phyloP scores from a whole-genome alignment of 106 monocot species.

The Iris macrosiphon region DNA sequence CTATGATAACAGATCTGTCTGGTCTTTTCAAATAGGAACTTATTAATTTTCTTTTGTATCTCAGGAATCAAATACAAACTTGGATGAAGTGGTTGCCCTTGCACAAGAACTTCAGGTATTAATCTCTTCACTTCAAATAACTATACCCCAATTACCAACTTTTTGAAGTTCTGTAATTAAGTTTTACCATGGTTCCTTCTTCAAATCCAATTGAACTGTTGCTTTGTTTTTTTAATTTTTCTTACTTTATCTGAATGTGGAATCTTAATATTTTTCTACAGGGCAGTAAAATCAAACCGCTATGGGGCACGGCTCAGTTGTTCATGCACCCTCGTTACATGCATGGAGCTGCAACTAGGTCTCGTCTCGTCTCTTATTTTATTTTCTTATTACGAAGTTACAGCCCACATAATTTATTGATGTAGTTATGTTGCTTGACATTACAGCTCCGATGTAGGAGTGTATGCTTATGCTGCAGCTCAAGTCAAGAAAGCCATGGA shows the following conservation, averaged over 20 bases:
- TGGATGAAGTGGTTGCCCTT: slow-evolving; percentile 86
- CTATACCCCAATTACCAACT: too few species aligned
- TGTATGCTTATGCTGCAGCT: slow-evolving; percentile 97
- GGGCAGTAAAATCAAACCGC: slow-evolving; percentile 68
- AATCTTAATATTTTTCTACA: slow-evolving; percentile 14
- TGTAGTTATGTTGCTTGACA: background rate
- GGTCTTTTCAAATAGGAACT: too few species aligned
- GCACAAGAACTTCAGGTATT: slow-evolving; percentile 75
- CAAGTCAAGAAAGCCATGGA: slow-evolving; percentile 99
- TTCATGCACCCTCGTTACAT: slow-evolving; percentile 98
- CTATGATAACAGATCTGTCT: too few species aligned
- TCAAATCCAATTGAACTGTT: too few species aligned
- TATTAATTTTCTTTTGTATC: background rate
- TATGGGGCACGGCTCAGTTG: slow-evolving; percentile 98
- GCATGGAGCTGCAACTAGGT: slow-evolving; percentile 99
- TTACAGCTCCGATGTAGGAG: slow-evolving; percentile 75
- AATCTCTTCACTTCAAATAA: too few species aligned
- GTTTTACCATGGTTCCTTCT: background rate
- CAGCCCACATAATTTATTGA: too few species aligned
- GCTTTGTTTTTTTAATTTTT: too few species aligned
- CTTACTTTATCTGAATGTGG: too few species aligned
- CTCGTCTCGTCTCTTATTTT: slow-evolving; percentile 1
- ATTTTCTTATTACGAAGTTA: too few species aligned
- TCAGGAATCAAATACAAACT: slow-evolving; percentile 93
- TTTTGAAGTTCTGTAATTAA: too few species aligned